A percentile compares a stretch with the other conserved stretches of the same genome.
Conservation (phyloP, 2,329 filamentous ascomycete species). For the Calonectria montana region DNA sequence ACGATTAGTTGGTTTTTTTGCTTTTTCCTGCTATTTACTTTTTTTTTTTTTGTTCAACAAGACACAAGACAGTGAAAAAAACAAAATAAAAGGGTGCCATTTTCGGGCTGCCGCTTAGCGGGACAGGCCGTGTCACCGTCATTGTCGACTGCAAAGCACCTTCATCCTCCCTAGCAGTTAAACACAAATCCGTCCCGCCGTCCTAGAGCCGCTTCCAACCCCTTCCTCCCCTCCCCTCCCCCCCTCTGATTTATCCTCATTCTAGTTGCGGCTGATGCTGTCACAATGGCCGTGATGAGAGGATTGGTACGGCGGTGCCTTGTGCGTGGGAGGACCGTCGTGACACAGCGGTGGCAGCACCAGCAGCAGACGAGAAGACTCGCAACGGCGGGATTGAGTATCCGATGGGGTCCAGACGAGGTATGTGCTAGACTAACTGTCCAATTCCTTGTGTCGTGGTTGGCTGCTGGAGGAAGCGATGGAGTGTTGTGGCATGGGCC, state of each 20-base stretch:
- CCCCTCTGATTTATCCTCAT: not conserved
- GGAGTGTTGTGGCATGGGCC: not conserved
- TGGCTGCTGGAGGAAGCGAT: not conserved
- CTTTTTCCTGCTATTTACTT: not conserved
- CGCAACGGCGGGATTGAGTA: conserved; percentile 40
- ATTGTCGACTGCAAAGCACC: not conserved
- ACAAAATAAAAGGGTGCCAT: not conserved
- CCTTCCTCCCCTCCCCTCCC: no score
- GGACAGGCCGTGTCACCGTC: not conserved
- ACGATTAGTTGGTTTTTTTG: not conserved
- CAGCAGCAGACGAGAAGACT: conserved; percentile 30
- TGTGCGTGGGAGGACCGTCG: conserved; percentile 17
- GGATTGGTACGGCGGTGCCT: conserved; percentile 29
- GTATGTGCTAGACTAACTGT: conserved; percentile 32
- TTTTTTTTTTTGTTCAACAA: not conserved
- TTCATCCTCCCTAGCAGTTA: not conserved
- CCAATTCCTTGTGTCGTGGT: not conserved
- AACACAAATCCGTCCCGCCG: not conserved
- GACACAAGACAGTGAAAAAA: not conserved
- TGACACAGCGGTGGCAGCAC: not conserved
- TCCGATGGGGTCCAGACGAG: conserved; percentile 45
- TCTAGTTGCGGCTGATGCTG: not conserved
- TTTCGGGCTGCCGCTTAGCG: not conserved
- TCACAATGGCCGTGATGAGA: conserved; percentile 28
- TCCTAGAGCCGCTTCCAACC: not conserved